Percentiles rank a stretch among this genome's conserved stretches.
Evolutionary conservation across 2,329 filamentous ascomycete genomes (phyloP).

Genomic region (Lachnellula subtilissima): DNA sequence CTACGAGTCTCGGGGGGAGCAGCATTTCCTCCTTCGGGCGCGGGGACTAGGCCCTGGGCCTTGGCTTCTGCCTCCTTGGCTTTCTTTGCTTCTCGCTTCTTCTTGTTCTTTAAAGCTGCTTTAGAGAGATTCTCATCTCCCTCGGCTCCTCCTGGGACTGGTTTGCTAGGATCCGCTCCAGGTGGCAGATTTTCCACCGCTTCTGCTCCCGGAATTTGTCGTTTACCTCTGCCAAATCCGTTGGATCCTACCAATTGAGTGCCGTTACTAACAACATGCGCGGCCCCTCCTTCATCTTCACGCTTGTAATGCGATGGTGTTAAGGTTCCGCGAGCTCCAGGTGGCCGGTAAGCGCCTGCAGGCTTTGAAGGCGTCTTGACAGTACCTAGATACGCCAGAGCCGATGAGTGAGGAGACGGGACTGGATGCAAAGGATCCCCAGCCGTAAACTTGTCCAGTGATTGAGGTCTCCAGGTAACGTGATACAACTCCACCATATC

Average conservation of each 20-base stretch:
- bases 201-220: constrained; percentile 84
- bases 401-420: constrained; percentile 77
- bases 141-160: constrained; percentile 53
- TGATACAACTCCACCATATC: constrained; percentile 94
- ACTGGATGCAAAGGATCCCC: constrained; percentile 69
- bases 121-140: constrained; percentile 70
- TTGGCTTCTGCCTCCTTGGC: constrained; percentile 71
- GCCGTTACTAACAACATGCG: constrained; percentile 76
- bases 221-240: constrained; percentile 71
- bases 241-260: constrained; percentile 61
- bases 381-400: constrained; percentile 73
- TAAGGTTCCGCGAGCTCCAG: constrained; percentile 80
- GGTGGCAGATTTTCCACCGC: constrained; percentile 59
- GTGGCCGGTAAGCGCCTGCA: constrained; percentile 92
- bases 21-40: constrained; percentile 32
- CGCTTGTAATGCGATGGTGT: constrained; percentile 96
- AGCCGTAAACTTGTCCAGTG: constrained; percentile 51
- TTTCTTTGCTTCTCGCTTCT: constrained; percentile 94
- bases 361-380: constrained; percentile 95
- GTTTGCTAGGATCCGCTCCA: constrained; percentile 63
- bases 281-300: constrained; percentile 91
- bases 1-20: constrained; percentile 49
- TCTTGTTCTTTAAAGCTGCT: constrained; percentile 92
- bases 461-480: constrained; percentile 79
- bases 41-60: constrained; percentile 37